A percentile compares a stretch with the other conserved stretches of the same genome.
These are phyloP conservation scores for Aquanectria penicillioides DNA, from an alignment of 2,329 filamentous ascomycete genomes.

Conservation along the genomic window DNA sequence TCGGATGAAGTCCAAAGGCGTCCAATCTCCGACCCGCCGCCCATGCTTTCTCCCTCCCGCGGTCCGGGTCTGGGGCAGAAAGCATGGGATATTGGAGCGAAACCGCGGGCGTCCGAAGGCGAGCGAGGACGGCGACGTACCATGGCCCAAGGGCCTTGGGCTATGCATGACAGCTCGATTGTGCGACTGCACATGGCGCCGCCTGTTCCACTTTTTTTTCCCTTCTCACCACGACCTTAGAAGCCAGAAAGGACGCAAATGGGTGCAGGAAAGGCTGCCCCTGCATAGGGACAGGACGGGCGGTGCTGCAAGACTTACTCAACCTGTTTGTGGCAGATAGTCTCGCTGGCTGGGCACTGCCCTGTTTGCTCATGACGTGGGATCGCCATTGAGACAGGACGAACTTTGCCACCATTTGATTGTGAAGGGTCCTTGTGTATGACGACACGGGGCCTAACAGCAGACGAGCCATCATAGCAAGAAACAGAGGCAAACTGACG, in stretches of 20 bases:
- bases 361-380: conserved; percentile 12
- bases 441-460: conserved; percentile 17
- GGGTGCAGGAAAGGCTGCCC: conserved; percentile 16
- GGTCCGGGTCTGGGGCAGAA: conserved; percentile 17
- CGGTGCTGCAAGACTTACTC: neutral
- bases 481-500: conserved; percentile 1
- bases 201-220: conserved; percentile 15
- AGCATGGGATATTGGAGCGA: conserved; percentile 7
- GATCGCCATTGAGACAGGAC: conserved; percentile 15
- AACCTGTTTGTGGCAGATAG: conserved; percentile 10
- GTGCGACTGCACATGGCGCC: conserved; percentile 30
- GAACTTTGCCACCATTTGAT: conserved; percentile 2
- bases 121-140: conserved; percentile 8
- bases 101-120: conserved; percentile 13
- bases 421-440: conserved; percentile 13
- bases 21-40: conserved; percentile 12
- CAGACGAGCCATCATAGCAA: neutral
- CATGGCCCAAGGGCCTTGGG: conserved; percentile 17
- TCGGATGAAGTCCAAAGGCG: conserved; percentile 13
- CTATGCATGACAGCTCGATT: conserved; percentile 42
- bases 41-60: conserved; percentile 12
- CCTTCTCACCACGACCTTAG: conserved; percentile 6
- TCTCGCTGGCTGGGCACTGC: neutral
- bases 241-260: conserved; percentile 18
- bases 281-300: conserved; percentile 12